Base-by-base conservation (phyloP, 1,139 yeast species). In the Geotrichum aggregatum region DNA sequence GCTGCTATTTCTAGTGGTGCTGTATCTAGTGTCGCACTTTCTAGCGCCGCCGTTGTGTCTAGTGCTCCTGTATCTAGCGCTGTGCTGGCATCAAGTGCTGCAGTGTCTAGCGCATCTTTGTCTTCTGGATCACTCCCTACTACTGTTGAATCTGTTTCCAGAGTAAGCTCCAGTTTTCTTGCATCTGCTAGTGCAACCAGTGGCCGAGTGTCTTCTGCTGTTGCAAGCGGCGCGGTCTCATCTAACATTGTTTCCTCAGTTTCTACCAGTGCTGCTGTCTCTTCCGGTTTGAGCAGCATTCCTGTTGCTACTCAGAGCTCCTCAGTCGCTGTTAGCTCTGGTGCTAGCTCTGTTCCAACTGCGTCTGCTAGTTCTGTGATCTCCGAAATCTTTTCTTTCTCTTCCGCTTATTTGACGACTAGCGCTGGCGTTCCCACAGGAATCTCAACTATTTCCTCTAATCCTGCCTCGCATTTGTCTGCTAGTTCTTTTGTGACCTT, bases 401-500 rank as follows among this genome's bases (percentile, higher is more conserved):
- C 47, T 13, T 43, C 51, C 18, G 31, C 10, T 7, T 22, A 21
- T n/a, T 30, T 28, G n/a, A 14, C 47, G 22, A 49, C 48, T 8
- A 19, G 33, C 24, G 30, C 48, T 34, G 44, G 44, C 13, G 19
- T 24, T 24, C 35, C 46, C 6, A 14, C 45, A 16, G 44, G 34
- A 13, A 38, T 34, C 39, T 33, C 54, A 14, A 42, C 46, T 31
- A 34, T 45, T 31, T 38, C 44, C 44, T 48, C 54, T 26, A 33
- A 46, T 33, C 34, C 52, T 24, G 39, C 45, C 41, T 36, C 41
- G n/a, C 36, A 26, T 7, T 21, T 38, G 19, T 18, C 30, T 40
- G 34, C 43, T 33, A 30, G 40, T 21, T 49, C 54, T 35, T 35
- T 49, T 26, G 28, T 36, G 30, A 45, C 54, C 22, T 38, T 40